phyloP scores from a whole-genome alignment of 352 stramenopile genomes.

The Plasmopara halstedii region DNA sequence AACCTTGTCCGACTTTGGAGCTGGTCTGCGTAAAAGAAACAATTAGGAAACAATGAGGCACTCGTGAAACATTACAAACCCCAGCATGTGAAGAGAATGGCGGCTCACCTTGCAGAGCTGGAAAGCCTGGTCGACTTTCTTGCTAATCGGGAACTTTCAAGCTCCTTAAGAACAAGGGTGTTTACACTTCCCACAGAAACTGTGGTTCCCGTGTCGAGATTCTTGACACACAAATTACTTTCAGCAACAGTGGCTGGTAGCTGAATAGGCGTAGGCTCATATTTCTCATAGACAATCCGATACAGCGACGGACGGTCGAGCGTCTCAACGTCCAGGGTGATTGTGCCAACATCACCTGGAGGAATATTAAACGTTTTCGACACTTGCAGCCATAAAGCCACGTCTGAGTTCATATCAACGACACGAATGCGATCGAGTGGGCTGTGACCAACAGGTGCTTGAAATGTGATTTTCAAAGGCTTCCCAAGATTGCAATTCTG shows the following conservation, averaged over 20 bases:
- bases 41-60: too few species aligned
- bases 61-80: slow-evolving; percentile 7
- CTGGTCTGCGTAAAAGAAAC: too few species aligned
- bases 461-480: slow-evolving; percentile 69
- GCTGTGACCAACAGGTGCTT: slow-evolving; percentile 62
- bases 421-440: slow-evolving; percentile 71
- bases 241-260: slow-evolving; percentile 46
- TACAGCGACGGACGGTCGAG: slow-evolving; percentile 73
- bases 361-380: slow-evolving; percentile 80
- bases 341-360: slow-evolving; percentile 64
- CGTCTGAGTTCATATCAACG: slow-evolving; percentile 79
- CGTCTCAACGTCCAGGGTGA: slow-evolving; percentile 77
- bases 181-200: slow-evolving; percentile 74
- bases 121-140: slow-evolving; percentile 53
- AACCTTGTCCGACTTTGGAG: slow-evolving; percentile 48
- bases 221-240: slow-evolving; percentile 70
- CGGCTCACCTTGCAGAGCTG: slow-evolving; percentile 43
- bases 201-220: slow-evolving; percentile 72
- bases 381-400: slow-evolving; percentile 76
- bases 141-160: slow-evolving; percentile 42
- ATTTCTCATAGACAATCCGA: slow-evolving; percentile 85
- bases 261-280: slow-evolving; percentile 62
- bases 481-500: slow-evolving; percentile 79
- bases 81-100: not conserved
- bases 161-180: slow-evolving; percentile 63